These are phyloP conservation scores for Globisporangium orthogonon DNA, from an alignment of 352 stramenopile genomes.

Conservation along the genomic window DNA sequence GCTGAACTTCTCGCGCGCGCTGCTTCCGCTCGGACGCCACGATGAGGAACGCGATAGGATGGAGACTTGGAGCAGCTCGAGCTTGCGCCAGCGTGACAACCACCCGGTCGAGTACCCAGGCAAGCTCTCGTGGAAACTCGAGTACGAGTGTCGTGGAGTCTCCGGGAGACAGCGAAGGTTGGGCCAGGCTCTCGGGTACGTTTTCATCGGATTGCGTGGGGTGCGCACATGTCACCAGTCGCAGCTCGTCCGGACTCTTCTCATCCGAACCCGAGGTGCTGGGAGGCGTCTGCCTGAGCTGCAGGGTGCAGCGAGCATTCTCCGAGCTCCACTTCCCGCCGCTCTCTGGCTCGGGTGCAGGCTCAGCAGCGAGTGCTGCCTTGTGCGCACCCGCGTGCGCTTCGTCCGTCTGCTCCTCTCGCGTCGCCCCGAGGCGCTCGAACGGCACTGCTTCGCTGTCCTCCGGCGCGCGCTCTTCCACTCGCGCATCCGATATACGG, in stretches of 20 bases:
- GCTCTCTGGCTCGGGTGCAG: not conserved
- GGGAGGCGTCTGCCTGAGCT: not conserved
- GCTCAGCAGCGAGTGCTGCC: not conserved
- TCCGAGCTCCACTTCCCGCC: not conserved
- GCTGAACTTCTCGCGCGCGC: not conserved
- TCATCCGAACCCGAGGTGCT: not conserved
- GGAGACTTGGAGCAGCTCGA: not conserved
- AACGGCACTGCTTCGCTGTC: not conserved
- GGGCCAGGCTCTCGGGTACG: not conserved
- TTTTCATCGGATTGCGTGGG: not conserved
- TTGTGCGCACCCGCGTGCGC: not conserved
- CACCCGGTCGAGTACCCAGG: not conserved
- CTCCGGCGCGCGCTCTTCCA: not conserved
- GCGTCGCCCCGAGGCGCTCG: not conserved
- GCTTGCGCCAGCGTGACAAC: not conserved
- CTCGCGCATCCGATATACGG: too few species aligned
- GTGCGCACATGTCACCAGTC: too few species aligned
- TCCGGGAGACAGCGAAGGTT: not conserved
- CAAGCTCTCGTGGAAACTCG: not conserved
- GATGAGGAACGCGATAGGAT: conserved; percentile 4
- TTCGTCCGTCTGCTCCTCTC: not conserved
- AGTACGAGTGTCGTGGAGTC: not conserved
- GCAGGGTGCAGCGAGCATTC: not conserved
- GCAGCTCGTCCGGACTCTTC: not conserved
- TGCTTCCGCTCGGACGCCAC: conserved; percentile 3